Evolutionary conservation across 208 protist genomes (phyloP).

Genomic region (Leishmania braziliensis): DNA sequence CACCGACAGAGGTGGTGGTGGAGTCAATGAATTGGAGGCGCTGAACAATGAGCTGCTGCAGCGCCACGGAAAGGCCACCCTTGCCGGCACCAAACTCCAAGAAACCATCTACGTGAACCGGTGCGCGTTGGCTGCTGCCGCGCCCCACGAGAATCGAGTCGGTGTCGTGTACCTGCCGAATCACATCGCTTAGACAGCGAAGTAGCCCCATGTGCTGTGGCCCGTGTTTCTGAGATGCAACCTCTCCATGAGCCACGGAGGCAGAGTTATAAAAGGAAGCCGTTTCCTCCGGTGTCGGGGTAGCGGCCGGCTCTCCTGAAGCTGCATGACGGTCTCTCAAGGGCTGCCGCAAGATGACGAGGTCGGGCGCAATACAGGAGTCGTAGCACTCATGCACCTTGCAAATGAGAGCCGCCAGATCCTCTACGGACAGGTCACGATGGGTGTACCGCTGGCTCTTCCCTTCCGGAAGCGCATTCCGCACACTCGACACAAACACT

Average conservation of each 20-base stretch:
- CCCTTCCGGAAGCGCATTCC: neutral
- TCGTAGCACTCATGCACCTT: conserved; percentile 32
- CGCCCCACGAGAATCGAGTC: conserved; percentile 14
- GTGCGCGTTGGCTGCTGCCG: neutral
- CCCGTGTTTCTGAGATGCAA: conserved; percentile 56
- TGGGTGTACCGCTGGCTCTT: conserved; percentile 14
- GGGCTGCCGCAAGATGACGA: conserved; percentile 18
- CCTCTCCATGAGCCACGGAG: neutral
- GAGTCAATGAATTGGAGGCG: neutral
- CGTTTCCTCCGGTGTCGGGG: neutral
- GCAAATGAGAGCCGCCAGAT: conserved; percentile 20
- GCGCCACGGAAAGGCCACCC: conserved; percentile 64
- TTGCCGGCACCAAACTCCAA: conserved; percentile 82
- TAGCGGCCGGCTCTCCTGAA: neutral
- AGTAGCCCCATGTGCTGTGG: conserved; percentile 70
- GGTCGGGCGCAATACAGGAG: conserved; percentile 17
- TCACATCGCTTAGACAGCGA: conserved; percentile 42
- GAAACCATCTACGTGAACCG: conserved; percentile 42
- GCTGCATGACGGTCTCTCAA: neutral
- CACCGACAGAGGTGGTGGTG: neutral
- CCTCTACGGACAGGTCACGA: conserved; percentile 24
- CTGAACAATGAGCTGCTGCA: conserved; percentile 50
- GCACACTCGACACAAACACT: neutral
- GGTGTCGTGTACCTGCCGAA: conserved; percentile 10
- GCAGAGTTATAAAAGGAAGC: neutral